phyloP scores from a whole-genome alignment of 2,329 filamentous ascomycete genomes.

The Leptosphaerulina australis region DNA sequence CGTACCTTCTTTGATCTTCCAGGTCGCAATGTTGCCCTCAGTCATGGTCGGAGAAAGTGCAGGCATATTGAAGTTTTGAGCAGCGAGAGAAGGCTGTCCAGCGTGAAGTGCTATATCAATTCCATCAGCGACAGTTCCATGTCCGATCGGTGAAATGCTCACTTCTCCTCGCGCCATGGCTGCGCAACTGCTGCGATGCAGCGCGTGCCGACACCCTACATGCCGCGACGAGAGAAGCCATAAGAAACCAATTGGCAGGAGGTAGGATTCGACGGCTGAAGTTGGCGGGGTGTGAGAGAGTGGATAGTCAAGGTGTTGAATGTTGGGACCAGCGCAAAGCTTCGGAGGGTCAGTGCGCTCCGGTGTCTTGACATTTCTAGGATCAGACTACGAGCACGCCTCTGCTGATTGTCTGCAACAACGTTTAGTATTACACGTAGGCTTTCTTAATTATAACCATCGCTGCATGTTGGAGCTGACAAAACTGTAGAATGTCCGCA shows the following conservation, averaged over 20 bases:
- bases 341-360: slow-evolving; percentile 23
- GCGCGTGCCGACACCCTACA: slow-evolving; percentile 69
- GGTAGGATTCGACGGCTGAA: slow-evolving; percentile 22
- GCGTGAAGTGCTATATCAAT: slow-evolving; percentile 65
- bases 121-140: slow-evolving; percentile 27
- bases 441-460: neutral
- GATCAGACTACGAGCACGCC: slow-evolving; percentile 3
- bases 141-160: slow-evolving; percentile 40
- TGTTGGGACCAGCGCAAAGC: slow-evolving; percentile 42
- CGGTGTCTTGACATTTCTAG: slow-evolving; percentile 15
- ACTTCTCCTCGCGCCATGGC: slow-evolving; percentile 65
- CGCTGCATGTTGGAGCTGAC: neutral
- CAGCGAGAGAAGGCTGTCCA: slow-evolving; percentile 68
- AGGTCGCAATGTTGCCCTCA: slow-evolving; percentile 83
- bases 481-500: slow-evolving; percentile 35
- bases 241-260: slow-evolving; percentile 47
- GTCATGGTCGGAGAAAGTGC: slow-evolving; percentile 93
- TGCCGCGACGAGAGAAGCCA: slow-evolving; percentile 70
- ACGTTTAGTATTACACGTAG: neutral
- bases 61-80: slow-evolving; percentile 89
- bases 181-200: slow-evolving; percentile 59
- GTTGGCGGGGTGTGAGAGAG: slow-evolving; percentile 20
- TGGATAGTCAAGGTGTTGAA: slow-evolving; percentile 32
- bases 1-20: slow-evolving; percentile 81
- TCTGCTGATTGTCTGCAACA: slow-evolving; percentile 4